Conservation (phyloP, 352 stramenopile genomes). For the Phytophthora brassicae region DNA sequence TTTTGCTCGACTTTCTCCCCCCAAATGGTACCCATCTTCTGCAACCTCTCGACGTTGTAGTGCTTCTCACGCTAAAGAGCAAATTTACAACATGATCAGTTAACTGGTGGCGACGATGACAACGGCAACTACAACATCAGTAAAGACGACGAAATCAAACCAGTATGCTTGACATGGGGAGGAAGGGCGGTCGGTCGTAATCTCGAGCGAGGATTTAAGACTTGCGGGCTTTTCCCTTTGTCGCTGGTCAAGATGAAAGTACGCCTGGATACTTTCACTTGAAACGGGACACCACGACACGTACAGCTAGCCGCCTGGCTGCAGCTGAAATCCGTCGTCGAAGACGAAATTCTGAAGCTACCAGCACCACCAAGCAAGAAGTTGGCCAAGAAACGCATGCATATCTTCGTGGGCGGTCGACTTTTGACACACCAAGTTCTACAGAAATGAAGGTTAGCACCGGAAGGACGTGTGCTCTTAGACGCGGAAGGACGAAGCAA, state of each 20-base stretch:
- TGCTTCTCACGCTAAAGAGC: slow-evolving; percentile 21
- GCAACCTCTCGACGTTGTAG: slow-evolving; percentile 23
- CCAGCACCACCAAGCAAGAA: neutral
- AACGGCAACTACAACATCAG: slow-evolving; percentile 1
- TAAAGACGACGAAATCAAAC: slow-evolving; percentile 2
- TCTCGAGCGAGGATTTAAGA: slow-evolving; percentile 1
- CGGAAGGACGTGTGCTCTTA: too few species aligned
- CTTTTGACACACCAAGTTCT: neutral
- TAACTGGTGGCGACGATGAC: slow-evolving; percentile 5
- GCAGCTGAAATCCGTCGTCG: neutral
- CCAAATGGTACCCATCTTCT: slow-evolving; percentile 17
- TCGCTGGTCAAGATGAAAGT: slow-evolving; percentile 12
- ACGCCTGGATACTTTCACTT: neutral
- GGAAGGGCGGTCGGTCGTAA: slow-evolving; percentile 2
- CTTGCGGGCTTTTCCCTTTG: slow-evolving; percentile 11
- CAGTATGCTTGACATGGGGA: slow-evolving; percentile 5
- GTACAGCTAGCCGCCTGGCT: neutral
- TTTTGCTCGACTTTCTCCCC: slow-evolving; percentile 15
- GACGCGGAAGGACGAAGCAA: too few species aligned
- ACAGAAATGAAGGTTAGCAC: neutral
- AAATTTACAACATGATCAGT: slow-evolving; percentile 4
- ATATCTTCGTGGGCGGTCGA: neutral
- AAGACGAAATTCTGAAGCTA: neutral
- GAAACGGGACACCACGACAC: neutral
- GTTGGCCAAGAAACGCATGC: neutral